Conservation (phyloP, 352 stramenopile species). For the Globisporangium recalcitrans region DNA sequence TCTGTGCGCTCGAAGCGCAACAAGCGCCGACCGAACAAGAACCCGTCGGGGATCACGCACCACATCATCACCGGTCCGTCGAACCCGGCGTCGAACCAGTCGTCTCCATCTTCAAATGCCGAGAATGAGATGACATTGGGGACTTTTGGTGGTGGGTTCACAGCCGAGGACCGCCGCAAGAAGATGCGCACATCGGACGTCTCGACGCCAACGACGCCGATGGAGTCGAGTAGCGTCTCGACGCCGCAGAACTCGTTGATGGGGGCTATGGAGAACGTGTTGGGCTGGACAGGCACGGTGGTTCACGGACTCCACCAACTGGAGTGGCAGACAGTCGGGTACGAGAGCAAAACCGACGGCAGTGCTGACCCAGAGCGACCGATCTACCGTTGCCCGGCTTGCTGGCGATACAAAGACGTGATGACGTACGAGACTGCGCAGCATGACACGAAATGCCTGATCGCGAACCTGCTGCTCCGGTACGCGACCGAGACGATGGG, state of each 20-base stretch:
- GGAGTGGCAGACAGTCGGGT: constrained; percentile 77
- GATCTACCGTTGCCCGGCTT: constrained; percentile 79
- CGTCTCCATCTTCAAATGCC: constrained; percentile 60
- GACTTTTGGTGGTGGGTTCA: constrained; percentile 44
- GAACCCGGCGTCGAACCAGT: constrained; percentile 60
- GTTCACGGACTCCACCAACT: constrained; percentile 74
- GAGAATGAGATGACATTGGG: constrained; percentile 55
- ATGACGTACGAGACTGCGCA: constrained; percentile 82
- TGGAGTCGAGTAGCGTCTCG: constrained; percentile 24
- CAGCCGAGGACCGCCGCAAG: constrained; percentile 63
- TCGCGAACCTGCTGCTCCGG: constrained; percentile 74
- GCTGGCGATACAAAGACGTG: constrained; percentile 80
- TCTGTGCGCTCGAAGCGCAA: constrained; percentile 94
- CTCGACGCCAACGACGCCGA: constrained; percentile 14
- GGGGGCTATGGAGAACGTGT: constrained; percentile 65
- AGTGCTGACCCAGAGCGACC: constrained; percentile 61
- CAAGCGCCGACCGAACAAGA: constrained; percentile 76
- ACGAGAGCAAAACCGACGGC: constrained; percentile 71
- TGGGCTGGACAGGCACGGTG: constrained; percentile 66
- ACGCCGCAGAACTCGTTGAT: constrained; percentile 38
- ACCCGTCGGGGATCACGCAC: constrained; percentile 45
- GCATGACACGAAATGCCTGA: constrained; percentile 80
- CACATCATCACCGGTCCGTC: constrained; percentile 69
- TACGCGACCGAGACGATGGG: constrained; percentile 78
- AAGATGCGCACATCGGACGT: constrained; percentile 39